Base-by-base conservation (phyloP, 1,139 yeast species). In the Candida sp. region DNA sequence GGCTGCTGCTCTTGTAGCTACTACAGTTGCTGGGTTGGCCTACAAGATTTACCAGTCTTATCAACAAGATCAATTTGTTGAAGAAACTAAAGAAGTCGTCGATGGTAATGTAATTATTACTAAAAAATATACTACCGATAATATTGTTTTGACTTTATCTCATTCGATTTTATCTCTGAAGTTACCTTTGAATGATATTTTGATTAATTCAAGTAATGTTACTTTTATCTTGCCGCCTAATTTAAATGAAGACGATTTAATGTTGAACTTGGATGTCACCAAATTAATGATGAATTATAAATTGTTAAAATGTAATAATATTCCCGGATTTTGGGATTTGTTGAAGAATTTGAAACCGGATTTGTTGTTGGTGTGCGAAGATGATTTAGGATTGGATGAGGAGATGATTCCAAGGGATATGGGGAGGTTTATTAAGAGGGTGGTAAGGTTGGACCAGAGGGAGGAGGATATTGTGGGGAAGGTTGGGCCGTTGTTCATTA, bases 141-240 rank as follows among this genome's bases (percentile, higher is more conserved):
- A 68, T 22, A 68, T 73, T 32, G 77, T 75, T 9, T 60, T 73
- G 48, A 73, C 79, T 4, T 64, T 73, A 42, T 70, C 75, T 38
- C 72, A 73, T 43, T 65, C 74, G 30, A 68, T 73, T 21, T 59
- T 73, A 48, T 66, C 63, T 43, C 64, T 71, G 43, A 58, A 60
- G 41, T 58, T 73, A 33, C 78, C 77, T 3, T 60, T 73, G 43
- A 57, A 64, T 46, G 76, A 73, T 9, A 69, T 73, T 6, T 58
- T 73, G 38, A 51, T 63, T 43, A 66, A 64, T 35, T 54, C 68
- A 3, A 74, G 68, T 32, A 71, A 72, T 46, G 71, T 73, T 39
- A 70, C 75, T n/a, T 73, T 73, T 50, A 73, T 73, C 38, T 63
- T 73, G 22, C 78, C 79, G 1, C 79, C 79, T 7, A 68, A 73